phyloP scores from a whole-genome alignment of 352 stramenopile genomes.

The Globisporangium mamillatum region DNA sequence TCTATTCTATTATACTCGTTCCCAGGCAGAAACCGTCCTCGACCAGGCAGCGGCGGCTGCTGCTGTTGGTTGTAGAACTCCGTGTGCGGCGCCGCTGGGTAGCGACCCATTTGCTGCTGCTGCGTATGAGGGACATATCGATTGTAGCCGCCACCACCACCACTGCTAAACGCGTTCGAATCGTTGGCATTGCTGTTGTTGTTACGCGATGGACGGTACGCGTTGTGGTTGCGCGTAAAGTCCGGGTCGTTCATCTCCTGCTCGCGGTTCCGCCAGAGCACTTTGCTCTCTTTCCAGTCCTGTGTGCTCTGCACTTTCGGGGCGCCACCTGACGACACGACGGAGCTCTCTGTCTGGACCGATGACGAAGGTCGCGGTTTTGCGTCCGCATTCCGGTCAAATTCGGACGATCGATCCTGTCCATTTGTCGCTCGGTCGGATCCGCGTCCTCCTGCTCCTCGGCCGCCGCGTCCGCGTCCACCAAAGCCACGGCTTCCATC shows the following conservation, averaged over 20 bases:
- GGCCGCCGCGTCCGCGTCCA: conserved; percentile 12
- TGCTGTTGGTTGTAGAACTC: conserved; percentile 17
- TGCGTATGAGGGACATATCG: conserved; percentile 19
- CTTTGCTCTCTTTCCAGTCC: conserved; percentile 90
- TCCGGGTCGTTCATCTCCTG: conserved; percentile 93
- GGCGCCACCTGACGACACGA: neutral
- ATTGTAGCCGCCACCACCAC: conserved; percentile 20
- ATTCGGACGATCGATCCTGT: neutral
- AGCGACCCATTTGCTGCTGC: conserved; percentile 11
- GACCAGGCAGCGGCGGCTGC: conserved; percentile 29
- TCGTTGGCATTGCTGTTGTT: conserved; percentile 4
- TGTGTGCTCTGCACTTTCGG: conserved; percentile 24
- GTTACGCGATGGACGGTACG: conserved; percentile 41
- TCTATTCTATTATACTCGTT: conserved; percentile 67
- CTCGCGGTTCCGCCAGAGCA: conserved; percentile 92
- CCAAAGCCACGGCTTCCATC: conserved; percentile 55
- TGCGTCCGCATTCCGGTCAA: neutral
- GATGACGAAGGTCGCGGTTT: neutral
- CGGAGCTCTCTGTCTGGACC: neutral
- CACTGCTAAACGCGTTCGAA: neutral
- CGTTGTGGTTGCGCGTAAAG: conserved; percentile 83
- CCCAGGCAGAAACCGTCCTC: conserved; percentile 21
- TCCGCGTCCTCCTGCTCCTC: neutral
- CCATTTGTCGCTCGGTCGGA: neutral
- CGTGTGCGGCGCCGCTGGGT: conserved; percentile 13